Percentiles rank a stretch among this genome's conserved stretches.
Conservation (phyloP, 2,329 filamentous ascomycete species). For the Lachnum nothofagi region DNA sequence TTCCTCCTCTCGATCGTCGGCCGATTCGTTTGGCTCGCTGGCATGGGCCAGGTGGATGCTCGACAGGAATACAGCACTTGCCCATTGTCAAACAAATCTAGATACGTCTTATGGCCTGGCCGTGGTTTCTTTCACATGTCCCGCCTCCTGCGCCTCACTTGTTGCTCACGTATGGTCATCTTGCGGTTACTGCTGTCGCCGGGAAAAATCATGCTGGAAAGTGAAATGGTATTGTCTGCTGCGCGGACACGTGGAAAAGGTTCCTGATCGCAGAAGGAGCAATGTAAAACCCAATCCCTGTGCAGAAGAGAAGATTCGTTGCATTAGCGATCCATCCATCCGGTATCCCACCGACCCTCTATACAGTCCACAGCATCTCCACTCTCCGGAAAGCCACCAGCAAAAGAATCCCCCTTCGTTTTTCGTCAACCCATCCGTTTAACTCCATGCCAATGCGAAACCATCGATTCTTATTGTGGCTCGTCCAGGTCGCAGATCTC, state of each 20-base stretch:
- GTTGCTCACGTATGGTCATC: neutral
- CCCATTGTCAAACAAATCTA: too few species aligned
- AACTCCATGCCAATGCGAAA: constrained; percentile 10
- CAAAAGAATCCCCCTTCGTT: neutral
- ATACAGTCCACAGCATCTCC: constrained; percentile 7
- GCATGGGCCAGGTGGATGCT: too few species aligned
- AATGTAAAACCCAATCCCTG: constrained; percentile 5
- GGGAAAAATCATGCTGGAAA: neutral
- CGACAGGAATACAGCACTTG: too few species aligned
- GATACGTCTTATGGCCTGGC: too few species aligned
- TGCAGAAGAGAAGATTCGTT: constrained; percentile 6
- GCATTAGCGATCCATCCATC: constrained; percentile 3
- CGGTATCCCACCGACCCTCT: neutral
- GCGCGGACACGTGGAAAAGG: neutral
- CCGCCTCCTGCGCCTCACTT: neutral
- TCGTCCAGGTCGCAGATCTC: constrained; percentile 16
- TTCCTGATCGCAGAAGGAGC: neutral
- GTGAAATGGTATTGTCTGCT: constrained; percentile 6
- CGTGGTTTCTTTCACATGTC: neutral
- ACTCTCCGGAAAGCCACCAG: constrained; percentile 3
- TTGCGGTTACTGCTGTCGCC: neutral
- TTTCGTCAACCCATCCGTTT: constrained; percentile 5
- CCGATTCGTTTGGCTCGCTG: too few species aligned
- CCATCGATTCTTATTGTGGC: constrained; percentile 6
- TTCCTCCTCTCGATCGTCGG: too few species aligned